Base-by-base conservation (phyloP, 805 yeast genomes). In the Sporopachydermia quercuum region DNA sequence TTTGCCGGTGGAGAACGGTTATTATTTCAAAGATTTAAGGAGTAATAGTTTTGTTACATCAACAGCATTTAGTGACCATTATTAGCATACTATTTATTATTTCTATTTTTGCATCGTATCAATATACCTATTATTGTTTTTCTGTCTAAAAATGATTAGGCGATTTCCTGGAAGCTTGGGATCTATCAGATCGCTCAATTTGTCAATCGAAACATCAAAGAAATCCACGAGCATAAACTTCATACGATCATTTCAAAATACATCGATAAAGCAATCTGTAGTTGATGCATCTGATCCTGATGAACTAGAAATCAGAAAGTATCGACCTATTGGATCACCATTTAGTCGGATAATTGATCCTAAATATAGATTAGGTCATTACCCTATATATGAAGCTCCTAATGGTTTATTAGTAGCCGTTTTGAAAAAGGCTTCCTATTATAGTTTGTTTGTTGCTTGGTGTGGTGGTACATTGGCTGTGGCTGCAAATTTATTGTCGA, bases 231-330 rank as follows among this genome's bases (percentile, higher is more conserved):
- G n/a, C n/a, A n/a, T n/a, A n/a, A n/a, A n/a, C n/a, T 23, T n/a
- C n/a, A 23, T 23, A 8, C 30, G 30, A 8, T 23, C 8, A 8
- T 23, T 23, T n/a, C 30, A 23, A n/a, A 8, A 8, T 8, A 8
- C 30, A 23, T 8, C 30, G 13, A 8, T n/a, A 8, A 23, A n/a
- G 30, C 8, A 23, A 23, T 23, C 30, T 8, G 30, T 23, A 23
- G 30, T 23, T 8, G 30, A 23, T n/a, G 30, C n/a, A n/a, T 8
- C 30, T 8, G 30, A 23, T n/a, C 30, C 30, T 8, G 30, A 23
- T 23, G 30, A 23, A n/a, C 30, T 23, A n/a, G 30, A 23, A 23
- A 23, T 23, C 30, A 23, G 30, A n/a, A 23, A 23, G n/a, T 23
- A 23, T n/a, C 8, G 30, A n/a, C 30, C 30, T 8, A 23, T 23